Base-by-base conservation (phyloP, 2,329 filamentous ascomycete genomes). In the Trichoderma guizhouense region DNA sequence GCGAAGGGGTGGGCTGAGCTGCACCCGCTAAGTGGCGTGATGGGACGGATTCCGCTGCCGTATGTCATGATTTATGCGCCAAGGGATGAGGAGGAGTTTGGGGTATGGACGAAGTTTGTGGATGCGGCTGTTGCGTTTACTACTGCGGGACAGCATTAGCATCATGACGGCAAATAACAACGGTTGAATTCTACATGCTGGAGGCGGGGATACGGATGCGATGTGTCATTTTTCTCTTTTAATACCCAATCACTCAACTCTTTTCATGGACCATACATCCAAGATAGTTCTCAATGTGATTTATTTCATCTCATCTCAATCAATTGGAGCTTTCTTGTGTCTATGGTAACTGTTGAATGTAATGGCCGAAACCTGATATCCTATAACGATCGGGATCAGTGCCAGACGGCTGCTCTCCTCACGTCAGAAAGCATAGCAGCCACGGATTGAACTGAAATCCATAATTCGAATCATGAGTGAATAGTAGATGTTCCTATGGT, bases 21-120 rank as follows among this genome's bases (percentile, higher is more conserved):
- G 5, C 83, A 84, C 63, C 74, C 72, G 63, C 75, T 84, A 2
- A 53, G 71, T 47, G 65, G 71, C 39, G 65, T 69, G 39, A 53
- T 72, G 65, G 58, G 47, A 5, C 36, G 15, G 21, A n/a, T 69
- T 57, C 71, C 71, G n/a, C 26, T 72, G 65, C 47, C 62, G 4
- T 84, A 82, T 68, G 76, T 84, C 34, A 63, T 85, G 58, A 55
- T 84, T 0, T 85, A 84, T 32, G 82, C 82, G 57, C 83, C 82
- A 53, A 74, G 83, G 30, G 76, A 82, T 24, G 78, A 78, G 21
- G 76, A 32, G 0, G 83, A 84, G 74, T 77, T 81, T 32, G 76
- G 73, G 30, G 74, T 80, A 8, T 75, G 74, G 74, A 62, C 69
- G 6, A 81, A 80, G 79, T 55, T 75, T 6, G 69, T 72, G 9